phyloP scores from a whole-genome alignment of 1,284 basidiomycete genomes.

The Uromyces viciae-fabae region DNA sequence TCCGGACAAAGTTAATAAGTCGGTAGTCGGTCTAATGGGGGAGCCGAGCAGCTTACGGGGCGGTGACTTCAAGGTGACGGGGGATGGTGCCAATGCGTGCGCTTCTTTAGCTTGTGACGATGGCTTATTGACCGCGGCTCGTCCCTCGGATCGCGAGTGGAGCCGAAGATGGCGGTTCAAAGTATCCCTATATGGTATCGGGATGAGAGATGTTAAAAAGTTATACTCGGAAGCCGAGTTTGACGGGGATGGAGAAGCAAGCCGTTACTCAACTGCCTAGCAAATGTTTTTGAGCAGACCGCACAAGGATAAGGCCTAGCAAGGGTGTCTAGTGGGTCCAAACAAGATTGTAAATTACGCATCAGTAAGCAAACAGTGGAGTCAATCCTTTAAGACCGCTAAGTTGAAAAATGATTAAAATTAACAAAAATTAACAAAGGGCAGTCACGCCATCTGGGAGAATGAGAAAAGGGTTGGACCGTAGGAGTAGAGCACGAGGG shows the following conservation, averaged over 20 bases:
- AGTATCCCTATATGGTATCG: conserved; percentile 25
- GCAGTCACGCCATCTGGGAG: not conserved
- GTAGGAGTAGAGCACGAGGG: not conserved
- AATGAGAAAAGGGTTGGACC: not conserved
- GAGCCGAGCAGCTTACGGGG: not conserved
- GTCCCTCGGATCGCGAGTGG: conserved; percentile 25
- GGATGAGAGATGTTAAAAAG: not conserved
- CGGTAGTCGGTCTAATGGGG: not conserved
- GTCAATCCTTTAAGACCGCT: too few relatives aligned
- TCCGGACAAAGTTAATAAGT: not conserved
- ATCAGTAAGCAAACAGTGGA: not conserved
- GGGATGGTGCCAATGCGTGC: not conserved
- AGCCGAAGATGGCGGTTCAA: conserved; percentile 41
- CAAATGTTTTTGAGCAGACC: conserved; percentile 41
- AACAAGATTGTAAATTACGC: not conserved
- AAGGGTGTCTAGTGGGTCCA: conserved; percentile 40
- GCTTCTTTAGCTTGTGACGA: not conserved
- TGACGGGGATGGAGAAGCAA: not conserved
- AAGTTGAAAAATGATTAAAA: too few relatives aligned
- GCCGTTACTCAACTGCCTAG: conserved; percentile 35
- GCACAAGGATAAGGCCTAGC: conserved; percentile 38
- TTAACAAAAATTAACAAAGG: not conserved
- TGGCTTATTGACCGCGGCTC: not conserved
- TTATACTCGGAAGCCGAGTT: not conserved
- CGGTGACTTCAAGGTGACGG: not conserved